These are phyloP conservation scores for Aegle marmelos DNA, from an alignment of 345 rosid genomes.

Conservation along the genomic window DNA sequence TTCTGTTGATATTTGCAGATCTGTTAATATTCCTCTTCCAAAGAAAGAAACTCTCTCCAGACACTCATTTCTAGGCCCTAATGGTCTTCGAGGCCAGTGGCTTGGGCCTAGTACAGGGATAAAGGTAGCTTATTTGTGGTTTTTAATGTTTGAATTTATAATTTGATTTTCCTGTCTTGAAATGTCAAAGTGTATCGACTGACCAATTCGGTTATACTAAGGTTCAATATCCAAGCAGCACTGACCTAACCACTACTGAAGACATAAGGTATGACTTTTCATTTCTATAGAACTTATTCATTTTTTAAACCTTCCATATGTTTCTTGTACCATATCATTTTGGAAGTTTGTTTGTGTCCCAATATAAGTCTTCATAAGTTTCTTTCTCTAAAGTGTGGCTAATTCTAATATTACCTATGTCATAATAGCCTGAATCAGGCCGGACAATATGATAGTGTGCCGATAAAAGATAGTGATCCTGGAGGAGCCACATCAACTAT, in stretches of 20 bases:
- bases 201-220: slow-evolving; percentile 28
- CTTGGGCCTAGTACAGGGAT: slow-evolving; percentile 66
- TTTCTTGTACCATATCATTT: background rate
- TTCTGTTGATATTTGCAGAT: slow-evolving; percentile 44
- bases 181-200: slow-evolving; percentile 14
- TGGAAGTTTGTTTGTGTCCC: background rate
- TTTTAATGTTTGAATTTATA: background rate
- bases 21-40: slow-evolving; percentile 59
- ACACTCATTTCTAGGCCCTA: slow-evolving; percentile 88
- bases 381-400: slow-evolving; percentile 7
- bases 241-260: slow-evolving; percentile 46
- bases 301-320: slow-evolving; percentile 1
- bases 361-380: background rate
- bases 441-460: slow-evolving; percentile 38
- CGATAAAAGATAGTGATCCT: slow-evolving; percentile 41
- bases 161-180: slow-evolving; percentile 6
- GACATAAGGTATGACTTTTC: slow-evolving; percentile 39
- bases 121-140: slow-evolving; percentile 49
- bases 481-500: slow-evolving; percentile 43
- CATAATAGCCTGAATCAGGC: slow-evolving; percentile 45
- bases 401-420: slow-evolving; percentile 22
- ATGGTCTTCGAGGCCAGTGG: slow-evolving; percentile 89
- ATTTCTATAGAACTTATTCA: background rate
- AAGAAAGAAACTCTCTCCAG: slow-evolving; percentile 91
- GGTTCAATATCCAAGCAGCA: slow-evolving; percentile 83